These are phyloP conservation scores for Myotisia sp. DNA, from an alignment of 2,329 filamentous ascomycete genomes.

Conservation along the genomic window DNA sequence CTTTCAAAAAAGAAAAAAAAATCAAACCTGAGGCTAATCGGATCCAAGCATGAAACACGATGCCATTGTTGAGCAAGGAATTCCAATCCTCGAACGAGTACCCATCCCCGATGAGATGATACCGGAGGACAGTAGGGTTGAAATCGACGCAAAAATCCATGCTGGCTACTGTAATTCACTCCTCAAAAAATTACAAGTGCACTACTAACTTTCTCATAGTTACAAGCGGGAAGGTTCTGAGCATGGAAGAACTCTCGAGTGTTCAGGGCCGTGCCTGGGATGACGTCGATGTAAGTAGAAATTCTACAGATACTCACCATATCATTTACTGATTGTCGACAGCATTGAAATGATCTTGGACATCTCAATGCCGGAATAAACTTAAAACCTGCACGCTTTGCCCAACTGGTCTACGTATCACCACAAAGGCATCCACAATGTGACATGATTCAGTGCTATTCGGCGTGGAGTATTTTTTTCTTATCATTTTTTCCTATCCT, in stretches of 20 bases:
- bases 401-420: too few relatives aligned
- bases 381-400: too few relatives aligned
- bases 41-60: constrained; percentile 35
- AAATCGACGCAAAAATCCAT: constrained; percentile 97
- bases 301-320: background rate
- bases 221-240: constrained; percentile 76
- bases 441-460: too few relatives aligned
- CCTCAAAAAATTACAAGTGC: background rate
- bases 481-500: too few relatives aligned
- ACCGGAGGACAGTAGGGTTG: constrained; percentile 86
- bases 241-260: constrained; percentile 60
- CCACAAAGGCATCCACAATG: too few relatives aligned
- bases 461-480: too few relatives aligned
- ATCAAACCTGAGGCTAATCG: background rate
- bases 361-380: too few relatives aligned
- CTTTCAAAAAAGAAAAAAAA: background rate
- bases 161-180: constrained; percentile 47
- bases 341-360: constrained; percentile 8
- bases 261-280: constrained; percentile 84
- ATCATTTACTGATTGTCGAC: background rate
- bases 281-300: constrained; percentile 28
- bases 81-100: constrained; percentile 72
- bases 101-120: constrained; percentile 91
- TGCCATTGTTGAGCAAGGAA: constrained; percentile 37
- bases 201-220: constrained; percentile 33